A percentile compares a stretch with the other conserved stretches of the same genome.
Evolutionary conservation across 1,139 yeast genomes (phyloP).

Genomic region (Hansenula sp.): DNA sequence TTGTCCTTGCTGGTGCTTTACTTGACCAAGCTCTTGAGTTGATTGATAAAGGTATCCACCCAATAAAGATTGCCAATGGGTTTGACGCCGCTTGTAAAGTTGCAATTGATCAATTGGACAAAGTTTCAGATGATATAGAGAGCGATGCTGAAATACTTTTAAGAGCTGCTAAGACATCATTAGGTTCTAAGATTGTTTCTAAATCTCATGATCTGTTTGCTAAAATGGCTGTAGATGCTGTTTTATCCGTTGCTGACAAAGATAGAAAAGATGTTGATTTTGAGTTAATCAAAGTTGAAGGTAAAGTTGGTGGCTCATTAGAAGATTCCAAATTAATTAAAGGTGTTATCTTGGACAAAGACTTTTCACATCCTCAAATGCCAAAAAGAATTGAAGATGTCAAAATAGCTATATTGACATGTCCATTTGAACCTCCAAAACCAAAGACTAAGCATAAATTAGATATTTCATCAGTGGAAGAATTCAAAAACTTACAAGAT

Average conservation of each 20-base stretch:
- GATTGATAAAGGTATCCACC: constrained; percentile 96
- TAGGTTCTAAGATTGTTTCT: constrained; percentile 94
- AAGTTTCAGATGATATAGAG: constrained; percentile 51
- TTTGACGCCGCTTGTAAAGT: constrained; percentile 95
- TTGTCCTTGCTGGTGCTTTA: constrained; percentile 90
- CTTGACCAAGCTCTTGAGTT: constrained; percentile 92
- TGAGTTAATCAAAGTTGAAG: constrained; percentile 92
- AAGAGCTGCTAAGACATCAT: constrained; percentile 90
- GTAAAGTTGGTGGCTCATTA: constrained; percentile 91
- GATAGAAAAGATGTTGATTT: constrained; percentile 94
- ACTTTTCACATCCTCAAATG: constrained; percentile 98
- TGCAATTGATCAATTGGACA: constrained; percentile 75
- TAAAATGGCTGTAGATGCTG: constrained; percentile 96
- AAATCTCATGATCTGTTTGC: constrained; percentile 94
- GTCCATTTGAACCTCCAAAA: constrained; percentile 99
- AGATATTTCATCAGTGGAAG: constrained; percentile 89
- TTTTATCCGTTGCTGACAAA: constrained; percentile 85
- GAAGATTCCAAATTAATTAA: constrained; percentile 80
- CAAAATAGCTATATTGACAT: constrained; percentile 89
- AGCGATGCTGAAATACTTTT: constrained; percentile 52
- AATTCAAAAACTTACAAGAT: constrained; percentile 82
- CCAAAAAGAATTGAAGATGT: constrained; percentile 77
- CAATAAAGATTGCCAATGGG: constrained; percentile 95
- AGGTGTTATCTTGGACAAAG: constrained; percentile 94
- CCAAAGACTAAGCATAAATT: constrained; percentile 98